A percentile compares a stretch with the other conserved stretches of the same genome.
phyloP scores from a whole-genome alignment of 257 asterid genomes.

The Datura wrightii region DNA sequence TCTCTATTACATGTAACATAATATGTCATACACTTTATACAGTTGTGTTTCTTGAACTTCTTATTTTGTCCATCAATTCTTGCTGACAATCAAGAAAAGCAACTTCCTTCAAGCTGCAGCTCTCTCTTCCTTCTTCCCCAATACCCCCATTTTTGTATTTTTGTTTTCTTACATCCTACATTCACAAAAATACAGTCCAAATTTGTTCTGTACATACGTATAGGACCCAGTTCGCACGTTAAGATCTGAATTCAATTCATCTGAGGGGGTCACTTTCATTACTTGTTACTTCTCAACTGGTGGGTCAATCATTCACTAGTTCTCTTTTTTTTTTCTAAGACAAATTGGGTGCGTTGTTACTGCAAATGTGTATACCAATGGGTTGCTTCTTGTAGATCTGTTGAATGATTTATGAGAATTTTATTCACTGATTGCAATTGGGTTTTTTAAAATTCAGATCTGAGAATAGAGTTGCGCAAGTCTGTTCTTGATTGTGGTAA shows the following conservation, averaged over 20 bases:
- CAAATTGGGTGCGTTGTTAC: not conserved
- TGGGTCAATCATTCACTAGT: not conserved
- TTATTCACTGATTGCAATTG: conserved; percentile 43
- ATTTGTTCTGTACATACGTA: not conserved
- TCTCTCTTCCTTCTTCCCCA: not conserved
- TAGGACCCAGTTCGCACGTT: conserved; percentile 16
- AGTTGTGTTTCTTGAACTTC: conserved; percentile 21
- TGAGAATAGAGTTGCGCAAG: conserved; percentile 37
- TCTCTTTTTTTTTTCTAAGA: not conserved
- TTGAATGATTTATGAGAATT: conserved; percentile 24
- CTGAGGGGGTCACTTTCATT: not conserved
- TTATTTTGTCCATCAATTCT: not conserved
- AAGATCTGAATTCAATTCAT: conserved; percentile 20
- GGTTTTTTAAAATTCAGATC: conserved; percentile 45
- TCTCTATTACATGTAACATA: conserved; percentile 11
- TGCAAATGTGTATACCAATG: not conserved
- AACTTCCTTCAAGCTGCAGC: not conserved
- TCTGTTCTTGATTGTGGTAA: not conserved
- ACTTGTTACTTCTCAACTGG: not conserved
- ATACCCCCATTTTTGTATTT: not conserved
- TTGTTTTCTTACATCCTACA: not conserved
- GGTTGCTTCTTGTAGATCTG: conserved; percentile 9
- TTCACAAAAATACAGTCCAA: conserved; percentile 2
- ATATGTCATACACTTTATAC: not conserved
- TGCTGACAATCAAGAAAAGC: not conserved